Evolutionary conservation across 208 protist genomes (phyloP), one percentile per base, ranked within the genome.

Genomic region (Porcisia deanei): DNA sequence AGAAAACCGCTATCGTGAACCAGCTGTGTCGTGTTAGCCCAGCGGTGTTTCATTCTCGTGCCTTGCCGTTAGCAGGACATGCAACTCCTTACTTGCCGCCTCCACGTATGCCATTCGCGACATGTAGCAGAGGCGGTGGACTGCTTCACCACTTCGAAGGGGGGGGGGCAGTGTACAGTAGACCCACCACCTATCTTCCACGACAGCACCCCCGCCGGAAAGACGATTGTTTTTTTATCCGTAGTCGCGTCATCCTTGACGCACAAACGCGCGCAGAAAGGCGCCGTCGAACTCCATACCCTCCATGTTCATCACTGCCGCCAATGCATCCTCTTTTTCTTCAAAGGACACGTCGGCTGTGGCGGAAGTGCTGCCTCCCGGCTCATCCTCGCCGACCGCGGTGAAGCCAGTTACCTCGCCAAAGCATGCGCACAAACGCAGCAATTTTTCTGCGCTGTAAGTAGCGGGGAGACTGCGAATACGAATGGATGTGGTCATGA

Each of bases 371-470:
- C 25, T 8, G 18, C 30, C 49, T 4, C 58, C 49, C 1, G 16
- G 59, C 25, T n/a, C 69, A 16, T 75, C 54, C 9, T 60, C 53
- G n/a, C 61, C 83, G 2, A 79, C 70, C 3, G 37, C 34, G 9
- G 64, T 76, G 66, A 82, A 95, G 3, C 75, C 80, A 20, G 64
- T 66, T 12, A 95, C 71, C 53, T 95, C 91, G 41, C 91, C 91
- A 74, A 95, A 95, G 9, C 85, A 92, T 14, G 87, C 84, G 53
- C 91, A 95, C 18, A 95, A 64, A 16, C 85, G 83, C 25, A 93
- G 80, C 39, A 95, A 76, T 16, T 82, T 77, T 49, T 89, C 81
- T 47, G 85, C 81, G 54, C 85, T 81, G 80, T 85, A 87, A 37
- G 63, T 71, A 37, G 37, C 30, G 49, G 84, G 79, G n/a, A 92